Percentiles rank a stretch among this genome's conserved stretches.
These are phyloP conservation scores for Kalmanozyma brasiliensis DNA, from an alignment of 1,284 basidiomycete genomes.

Conservation along the genomic window DNA sequence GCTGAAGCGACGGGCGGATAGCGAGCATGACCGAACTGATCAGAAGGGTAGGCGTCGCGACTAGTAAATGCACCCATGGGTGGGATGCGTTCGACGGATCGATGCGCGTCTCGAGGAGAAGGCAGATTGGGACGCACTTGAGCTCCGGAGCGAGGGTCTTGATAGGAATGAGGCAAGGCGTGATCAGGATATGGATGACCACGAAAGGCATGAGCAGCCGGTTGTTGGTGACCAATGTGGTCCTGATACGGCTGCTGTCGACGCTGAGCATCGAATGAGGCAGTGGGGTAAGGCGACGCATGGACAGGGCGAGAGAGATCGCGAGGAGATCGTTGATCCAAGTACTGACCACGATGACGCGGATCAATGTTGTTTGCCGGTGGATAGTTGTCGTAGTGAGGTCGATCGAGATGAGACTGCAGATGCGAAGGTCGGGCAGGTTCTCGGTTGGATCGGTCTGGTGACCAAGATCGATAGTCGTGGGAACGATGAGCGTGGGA, in stretches of 20 bases:
- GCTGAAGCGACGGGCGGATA: background rate
- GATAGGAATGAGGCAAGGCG: background rate
- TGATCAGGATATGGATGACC: conserved; percentile 11
- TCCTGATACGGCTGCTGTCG: conserved; percentile 5
- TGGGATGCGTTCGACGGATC: conserved; percentile 3
- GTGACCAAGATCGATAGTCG: conserved; percentile 4
- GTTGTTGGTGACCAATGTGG: background rate
- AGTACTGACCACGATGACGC: conserved; percentile 3
- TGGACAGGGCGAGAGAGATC: conserved; percentile 5
- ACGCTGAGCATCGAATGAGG: background rate
- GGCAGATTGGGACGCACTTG: conserved; percentile 8
- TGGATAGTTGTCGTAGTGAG: conserved; percentile 11
- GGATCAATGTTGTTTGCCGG: background rate
- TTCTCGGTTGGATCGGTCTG: background rate
- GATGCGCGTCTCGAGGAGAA: conserved; percentile 4
- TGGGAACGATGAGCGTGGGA: background rate
- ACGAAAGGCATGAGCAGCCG: background rate
- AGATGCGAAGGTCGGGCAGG: background rate
- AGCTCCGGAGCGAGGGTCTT: conserved; percentile 1
- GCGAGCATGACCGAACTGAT: conserved; percentile 1
- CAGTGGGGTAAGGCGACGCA: background rate
- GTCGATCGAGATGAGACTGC: conserved; percentile 1
- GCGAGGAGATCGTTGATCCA: conserved; percentile 10
- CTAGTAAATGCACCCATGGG: conserved; percentile 2
- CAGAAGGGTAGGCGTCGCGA: conserved; percentile 6